These are phyloP conservation scores for Strobilomyces echinocephalus DNA, from an alignment of 768 basidiomycete genomes.

Conservation along the genomic window DNA sequence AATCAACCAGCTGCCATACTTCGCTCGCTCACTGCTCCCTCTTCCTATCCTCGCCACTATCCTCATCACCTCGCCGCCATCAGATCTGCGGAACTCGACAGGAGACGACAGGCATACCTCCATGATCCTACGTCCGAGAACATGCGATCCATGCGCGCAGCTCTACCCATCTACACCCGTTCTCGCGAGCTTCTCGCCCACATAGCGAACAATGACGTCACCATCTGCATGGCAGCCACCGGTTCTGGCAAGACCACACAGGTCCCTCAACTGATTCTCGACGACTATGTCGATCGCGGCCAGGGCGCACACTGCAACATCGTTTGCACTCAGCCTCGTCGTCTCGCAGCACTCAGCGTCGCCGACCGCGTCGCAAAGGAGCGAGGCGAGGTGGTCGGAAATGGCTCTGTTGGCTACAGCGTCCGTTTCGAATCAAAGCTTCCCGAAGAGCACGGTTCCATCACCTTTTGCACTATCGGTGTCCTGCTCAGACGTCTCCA, in stretches of 20 bases:
- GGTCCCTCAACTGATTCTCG: constrained; percentile 87
- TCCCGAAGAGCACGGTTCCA: constrained; percentile 75
- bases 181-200: constrained; percentile 62
- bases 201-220: constrained; percentile 75
- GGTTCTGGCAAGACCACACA: constrained; percentile 95
- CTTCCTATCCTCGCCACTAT: constrained; percentile 25
- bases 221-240: constrained; percentile 84
- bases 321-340: constrained; percentile 88
- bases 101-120: constrained; percentile 56
- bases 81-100: constrained; percentile 57
- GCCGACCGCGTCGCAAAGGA: constrained; percentile 90
- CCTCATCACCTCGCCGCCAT: constrained; percentile 31
- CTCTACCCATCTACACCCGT: constrained; percentile 73
- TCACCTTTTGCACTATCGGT: constrained; percentile 93
- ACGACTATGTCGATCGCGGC: constrained; percentile 72
- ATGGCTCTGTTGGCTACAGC: constrained; percentile 76
- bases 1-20: constrained; percentile 5
- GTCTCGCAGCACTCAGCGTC: constrained; percentile 87
- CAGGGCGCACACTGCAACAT: constrained; percentile 84
- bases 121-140: constrained; percentile 51
- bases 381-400: constrained; percentile 67
- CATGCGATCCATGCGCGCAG: constrained; percentile 62
- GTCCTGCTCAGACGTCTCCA: constrained; percentile 86
- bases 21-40: constrained; percentile 3
- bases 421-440: constrained; percentile 84